Conservation (phyloP, 2,329 filamentous ascomycete genomes). For the Neofusicoccum kwambonambiense region DNA sequence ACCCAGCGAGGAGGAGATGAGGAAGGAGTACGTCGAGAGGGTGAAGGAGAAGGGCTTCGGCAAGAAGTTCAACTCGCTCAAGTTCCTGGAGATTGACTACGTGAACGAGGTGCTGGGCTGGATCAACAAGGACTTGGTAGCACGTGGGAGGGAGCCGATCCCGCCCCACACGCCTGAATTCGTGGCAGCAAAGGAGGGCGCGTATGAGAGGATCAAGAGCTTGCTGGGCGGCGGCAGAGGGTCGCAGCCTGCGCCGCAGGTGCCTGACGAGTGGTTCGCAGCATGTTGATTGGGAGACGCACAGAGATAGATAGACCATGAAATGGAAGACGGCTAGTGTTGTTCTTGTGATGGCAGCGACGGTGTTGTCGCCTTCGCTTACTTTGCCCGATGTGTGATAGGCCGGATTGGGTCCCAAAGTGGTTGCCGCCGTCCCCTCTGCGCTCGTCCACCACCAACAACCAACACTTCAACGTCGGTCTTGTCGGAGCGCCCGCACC, state of each 20-base stretch:
- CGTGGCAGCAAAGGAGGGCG: slow-evolving; percentile 35
- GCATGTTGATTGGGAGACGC: neutral
- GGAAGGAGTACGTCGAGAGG: slow-evolving; percentile 39
- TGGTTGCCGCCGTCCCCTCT: neutral
- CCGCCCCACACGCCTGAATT: slow-evolving; percentile 38
- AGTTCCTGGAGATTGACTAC: slow-evolving; percentile 39
- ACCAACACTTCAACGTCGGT: neutral
- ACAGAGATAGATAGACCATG: neutral
- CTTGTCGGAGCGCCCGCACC: neutral
- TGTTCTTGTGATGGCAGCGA: neutral
- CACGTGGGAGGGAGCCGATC: slow-evolving; percentile 24
- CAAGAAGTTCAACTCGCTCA: slow-evolving; percentile 47
- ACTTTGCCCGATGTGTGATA: neutral
- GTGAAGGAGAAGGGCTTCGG: slow-evolving; percentile 41
- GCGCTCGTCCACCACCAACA: neutral
- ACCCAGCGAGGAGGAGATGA: slow-evolving; percentile 46
- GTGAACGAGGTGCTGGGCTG: slow-evolving; percentile 40
- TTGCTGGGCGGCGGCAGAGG: slow-evolving; percentile 24
- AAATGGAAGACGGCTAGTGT: neutral
- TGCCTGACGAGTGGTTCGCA: slow-evolving; percentile 3
- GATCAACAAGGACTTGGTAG: slow-evolving; percentile 35
- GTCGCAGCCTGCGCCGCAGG: slow-evolving; percentile 27
- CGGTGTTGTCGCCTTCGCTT: neutral
- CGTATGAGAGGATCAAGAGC: slow-evolving; percentile 32
- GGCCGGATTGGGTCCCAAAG: neutral